Evolutionary conservation across 1,284 basidiomycete species (phyloP), one percentile per base, ranked within the genome.

Genomic region (Meira nashicola): DNA sequence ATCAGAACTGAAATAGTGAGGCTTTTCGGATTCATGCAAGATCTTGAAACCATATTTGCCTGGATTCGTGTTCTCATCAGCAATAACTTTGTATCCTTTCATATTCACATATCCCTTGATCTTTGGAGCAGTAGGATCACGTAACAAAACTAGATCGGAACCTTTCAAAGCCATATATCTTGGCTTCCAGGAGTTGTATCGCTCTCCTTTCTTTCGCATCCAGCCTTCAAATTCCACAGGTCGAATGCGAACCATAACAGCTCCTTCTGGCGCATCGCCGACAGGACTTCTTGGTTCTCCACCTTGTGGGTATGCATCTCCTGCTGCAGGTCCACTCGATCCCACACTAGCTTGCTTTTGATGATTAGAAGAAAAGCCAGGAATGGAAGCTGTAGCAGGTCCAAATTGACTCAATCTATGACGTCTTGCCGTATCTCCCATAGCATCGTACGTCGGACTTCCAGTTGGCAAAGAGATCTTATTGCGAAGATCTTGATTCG

Each of bases 161-260:
- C 97, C 94, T 80, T 96, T 95, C 74, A 98, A 85, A n/a, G 95
- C 86, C 68, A 95, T 90, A 81, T 90, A 98, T 50, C 94, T 83
- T 69, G 84, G 78, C 81, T 96, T 97, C 95, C 94, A 98, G 14
- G 84, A 84, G 73, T 90, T 92, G 80, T 96, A 97, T 60, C 88
- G 83, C 57, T 96, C 94, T 17, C 91, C 90, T 80, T 87, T 90
- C 84, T 98, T 99, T 78, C 89, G 85, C 86, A 99, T 88, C 88
- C 91, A 97, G 9, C 95, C 76, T 52, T 74, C 71, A 19, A 71
- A 59, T 41, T 77, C 76, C 37, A 76, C 71, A 0, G 74, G 70
- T 37, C 73, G 64, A 60, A 78, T 73, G 12, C 73, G 70, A 21
- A 64, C 54, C 68, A 77, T 71, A 21, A 76, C 76, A 2, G 58